These are phyloP conservation scores for Xylaria acuta DNA, from an alignment of 495 filamentous ascomycete species.

Conservation along the genomic window DNA sequence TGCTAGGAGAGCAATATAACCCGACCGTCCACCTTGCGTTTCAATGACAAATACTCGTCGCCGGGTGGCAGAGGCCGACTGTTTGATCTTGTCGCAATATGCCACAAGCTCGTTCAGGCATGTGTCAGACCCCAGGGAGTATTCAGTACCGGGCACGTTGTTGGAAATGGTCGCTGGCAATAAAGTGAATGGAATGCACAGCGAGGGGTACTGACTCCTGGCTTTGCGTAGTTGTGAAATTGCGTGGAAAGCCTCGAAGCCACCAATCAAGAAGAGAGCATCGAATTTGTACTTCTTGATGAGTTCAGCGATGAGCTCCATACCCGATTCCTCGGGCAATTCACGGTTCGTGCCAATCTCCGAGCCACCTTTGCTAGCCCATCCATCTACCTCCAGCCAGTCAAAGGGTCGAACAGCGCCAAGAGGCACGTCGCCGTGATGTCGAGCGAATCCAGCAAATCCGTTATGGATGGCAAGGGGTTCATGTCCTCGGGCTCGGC, in stretches of 20 bases:
- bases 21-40: conserved; percentile 93
- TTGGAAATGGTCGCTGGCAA: conserved; percentile 98
- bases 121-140: conserved; percentile 94
- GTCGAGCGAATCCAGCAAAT: conserved; percentile 91
- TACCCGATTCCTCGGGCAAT: conserved; percentile 81
- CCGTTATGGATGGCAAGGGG: conserved; percentile 95
- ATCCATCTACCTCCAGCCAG: conserved; percentile 94
- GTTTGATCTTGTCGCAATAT: conserved; percentile 97
- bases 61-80: conserved; percentile 91
- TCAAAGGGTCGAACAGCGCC: conserved; percentile 82
- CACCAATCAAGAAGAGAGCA: conserved; percentile 89
- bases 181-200: conserved; percentile 91
- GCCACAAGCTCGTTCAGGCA: conserved; percentile 95
- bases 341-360: conserved; percentile 98
- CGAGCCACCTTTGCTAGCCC: conserved; percentile 95
- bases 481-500: conserved; percentile 88
- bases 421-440: conserved; percentile 81
- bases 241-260: conserved; percentile 96
- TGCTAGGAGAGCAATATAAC: conserved; percentile 91
- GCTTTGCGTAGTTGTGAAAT: conserved; percentile 85
- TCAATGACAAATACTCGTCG: conserved; percentile 97
- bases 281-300: conserved; percentile 90
- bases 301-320: conserved; percentile 80
- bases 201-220: conserved; percentile 75
- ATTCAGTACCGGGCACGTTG: conserved; percentile 98